Evolutionary conservation across 2,329 filamentous ascomycete species (phyloP).

Genomic region (Penicillium olsonii): DNA sequence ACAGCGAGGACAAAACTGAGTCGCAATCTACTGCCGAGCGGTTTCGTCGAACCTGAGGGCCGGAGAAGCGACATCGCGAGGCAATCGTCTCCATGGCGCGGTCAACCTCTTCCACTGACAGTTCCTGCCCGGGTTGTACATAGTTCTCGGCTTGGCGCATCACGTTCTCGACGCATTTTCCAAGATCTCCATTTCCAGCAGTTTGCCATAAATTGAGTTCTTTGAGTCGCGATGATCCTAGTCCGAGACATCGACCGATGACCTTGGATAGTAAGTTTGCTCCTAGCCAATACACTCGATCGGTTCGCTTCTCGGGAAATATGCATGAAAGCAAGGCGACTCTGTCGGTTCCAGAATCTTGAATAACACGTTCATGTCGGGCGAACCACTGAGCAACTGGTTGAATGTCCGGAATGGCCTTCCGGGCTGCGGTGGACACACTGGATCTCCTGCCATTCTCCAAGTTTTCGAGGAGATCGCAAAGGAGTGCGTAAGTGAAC

Average conservation of each 20-base stretch:
- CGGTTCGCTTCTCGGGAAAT: constrained; percentile 72
- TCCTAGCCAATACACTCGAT: constrained; percentile 75
- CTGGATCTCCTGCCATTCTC: constrained; percentile 52
- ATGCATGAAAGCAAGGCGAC: constrained; percentile 72
- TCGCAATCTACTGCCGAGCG: constrained; percentile 44
- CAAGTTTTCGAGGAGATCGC: constrained; percentile 70
- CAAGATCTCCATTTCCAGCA: constrained; percentile 67
- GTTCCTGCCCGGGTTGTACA: constrained; percentile 39
- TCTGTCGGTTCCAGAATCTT: constrained; percentile 58
- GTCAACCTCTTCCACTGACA: constrained; percentile 75
- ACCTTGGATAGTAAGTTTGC: constrained; percentile 62
- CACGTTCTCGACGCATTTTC: constrained; percentile 67
- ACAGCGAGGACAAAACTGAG: constrained; percentile 57
- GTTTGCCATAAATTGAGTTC: constrained; percentile 65
- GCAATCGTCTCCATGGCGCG: constrained; percentile 65
- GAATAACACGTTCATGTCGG: constrained; percentile 60
- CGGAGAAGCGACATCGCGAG: constrained; percentile 69
- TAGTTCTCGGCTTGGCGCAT: constrained; percentile 59
- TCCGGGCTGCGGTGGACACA: constrained; percentile 30
- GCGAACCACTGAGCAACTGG: constrained; percentile 68
- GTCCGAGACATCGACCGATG: constrained; percentile 66
- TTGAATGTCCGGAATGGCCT: constrained; percentile 40
- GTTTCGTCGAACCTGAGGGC: constrained; percentile 56
- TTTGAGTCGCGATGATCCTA: constrained; percentile 62
- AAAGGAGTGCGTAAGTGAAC: constrained; percentile 67